Conservation (phyloP, 352 stramenopile species). For the Phytophthora citrophthora region DNA sequence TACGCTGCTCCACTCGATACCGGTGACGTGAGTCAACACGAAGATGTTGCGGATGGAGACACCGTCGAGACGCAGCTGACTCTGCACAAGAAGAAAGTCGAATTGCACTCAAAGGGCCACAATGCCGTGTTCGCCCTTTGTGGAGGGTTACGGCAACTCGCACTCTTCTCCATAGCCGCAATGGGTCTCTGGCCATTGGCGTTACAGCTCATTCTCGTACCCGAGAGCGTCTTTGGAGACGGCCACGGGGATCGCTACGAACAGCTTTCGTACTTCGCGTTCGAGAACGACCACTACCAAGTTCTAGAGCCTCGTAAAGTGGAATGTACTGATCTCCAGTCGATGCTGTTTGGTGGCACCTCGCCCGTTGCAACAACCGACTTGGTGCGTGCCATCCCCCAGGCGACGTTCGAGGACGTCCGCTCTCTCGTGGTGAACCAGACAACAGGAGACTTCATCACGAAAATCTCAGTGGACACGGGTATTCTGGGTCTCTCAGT, state of each 20-base stretch:
- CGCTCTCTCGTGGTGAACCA: slow-evolving; percentile 36
- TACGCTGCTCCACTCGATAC: not conserved
- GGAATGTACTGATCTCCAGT: slow-evolving; percentile 34
- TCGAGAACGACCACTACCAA: slow-evolving; percentile 52
- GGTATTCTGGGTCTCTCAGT: slow-evolving; percentile 33
- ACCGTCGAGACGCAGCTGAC: not conserved
- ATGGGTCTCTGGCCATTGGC: slow-evolving; percentile 46
- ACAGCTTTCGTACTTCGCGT: slow-evolving; percentile 35
- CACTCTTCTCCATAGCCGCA: slow-evolving; percentile 38
- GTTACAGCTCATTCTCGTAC: slow-evolving; percentile 36
- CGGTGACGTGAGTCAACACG: not conserved
- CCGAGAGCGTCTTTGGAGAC: slow-evolving; percentile 48
- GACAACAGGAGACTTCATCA: slow-evolving; percentile 14
- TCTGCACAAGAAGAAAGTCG: slow-evolving; percentile 6
- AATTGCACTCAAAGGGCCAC: not conserved
- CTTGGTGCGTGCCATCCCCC: slow-evolving; percentile 28
- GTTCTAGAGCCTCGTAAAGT: slow-evolving; percentile 31
- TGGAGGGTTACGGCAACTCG: slow-evolving; percentile 26
- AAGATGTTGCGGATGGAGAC: slow-evolving; percentile 11
- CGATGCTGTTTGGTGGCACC: slow-evolving; percentile 17
- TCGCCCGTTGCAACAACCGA: slow-evolving; percentile 24
- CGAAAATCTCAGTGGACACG: slow-evolving; percentile 21
- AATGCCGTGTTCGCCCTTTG: slow-evolving; percentile 10
- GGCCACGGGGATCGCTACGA: slow-evolving; percentile 54
- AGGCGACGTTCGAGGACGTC: slow-evolving; percentile 23